Evolutionary conservation across 306 rosid species (phyloP), one percentile per base, ranked within the genome.

Genomic region (Prunus kanzakura): DNA sequence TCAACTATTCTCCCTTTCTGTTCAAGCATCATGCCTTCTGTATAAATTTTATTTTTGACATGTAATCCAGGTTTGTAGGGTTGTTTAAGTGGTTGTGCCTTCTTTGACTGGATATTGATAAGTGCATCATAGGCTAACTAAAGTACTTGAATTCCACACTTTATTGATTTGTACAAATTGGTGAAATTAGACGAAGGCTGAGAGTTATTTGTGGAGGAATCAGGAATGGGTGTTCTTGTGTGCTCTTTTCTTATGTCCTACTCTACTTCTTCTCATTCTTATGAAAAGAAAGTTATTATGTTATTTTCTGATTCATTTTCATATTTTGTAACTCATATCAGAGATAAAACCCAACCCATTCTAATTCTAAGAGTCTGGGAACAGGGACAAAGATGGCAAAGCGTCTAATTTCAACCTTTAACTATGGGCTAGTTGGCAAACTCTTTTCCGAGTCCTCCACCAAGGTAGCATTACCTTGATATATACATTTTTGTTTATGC

Each of bases 341-440:
- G 56, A 69, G 51, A 64, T 4, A 20, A 11, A 5, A 14, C 41
- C 20, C 41, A 13, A 23, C 15, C 29, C 30, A 52, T n/a, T 75
- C 38, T 16, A 18, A 22, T n/a, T 20, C n/a, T 16, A 54, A 35
- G 18, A 35, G 23, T 54, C 66, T 8, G 29, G 29, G 43, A 66
- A 65, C 66, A 66, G n/a, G 15, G 54, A 19, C 20, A 58, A 64
- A 75, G 64, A 89, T 89, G 94, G 91, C 91, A 3, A 90, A 65
- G 80, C 90, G 83, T 32, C 82, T 90, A 69, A 79, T 90, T 63
- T 88, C 91, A 0, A 74, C 62, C 38, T 63, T 90, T 57, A 87
- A 86, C 80, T 84, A 86, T 56, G 73, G 85, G 35, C 86, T 85
- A 35, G 49, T 86, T 6, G 90, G 88, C 84, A 90, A 87, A 76